Conservation (phyloP, 768 basidiomycete species). For the Serendipita sp. region DNA sequence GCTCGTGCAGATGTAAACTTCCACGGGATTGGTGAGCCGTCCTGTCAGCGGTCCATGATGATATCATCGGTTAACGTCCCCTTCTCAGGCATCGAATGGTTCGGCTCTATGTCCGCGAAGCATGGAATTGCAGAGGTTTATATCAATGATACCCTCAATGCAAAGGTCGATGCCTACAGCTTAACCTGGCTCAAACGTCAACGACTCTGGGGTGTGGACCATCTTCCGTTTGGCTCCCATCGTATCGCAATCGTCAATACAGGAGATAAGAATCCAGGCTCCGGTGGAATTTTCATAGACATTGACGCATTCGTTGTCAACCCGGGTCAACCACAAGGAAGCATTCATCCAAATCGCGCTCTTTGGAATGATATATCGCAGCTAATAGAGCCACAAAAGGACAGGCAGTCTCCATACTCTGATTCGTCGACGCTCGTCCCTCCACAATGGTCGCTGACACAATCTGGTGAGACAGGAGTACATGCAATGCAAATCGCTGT, state of each 20-base stretch:
- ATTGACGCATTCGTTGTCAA: conserved; percentile 58
- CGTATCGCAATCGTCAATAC: conserved; percentile 47
- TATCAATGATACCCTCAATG: conserved; percentile 36
- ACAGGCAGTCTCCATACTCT: background rate
- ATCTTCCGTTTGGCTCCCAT: conserved; percentile 37
- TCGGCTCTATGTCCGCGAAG: conserved; percentile 38
- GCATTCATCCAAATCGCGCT: conserved; percentile 4
- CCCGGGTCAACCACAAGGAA: conserved; percentile 17
- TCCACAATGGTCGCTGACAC: conserved; percentile 37
- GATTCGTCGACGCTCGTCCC: background rate
- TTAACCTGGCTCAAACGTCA: conserved; percentile 32
- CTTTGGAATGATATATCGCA: background rate
- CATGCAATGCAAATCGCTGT: conserved; percentile 62
- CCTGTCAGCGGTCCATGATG: background rate
- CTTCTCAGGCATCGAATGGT: conserved; percentile 52
- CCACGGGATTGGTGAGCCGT: conserved; percentile 1
- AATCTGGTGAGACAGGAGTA: conserved; percentile 58
- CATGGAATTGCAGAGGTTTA: conserved; percentile 44
- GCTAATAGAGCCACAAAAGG: background rate
- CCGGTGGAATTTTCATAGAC: conserved; percentile 27
- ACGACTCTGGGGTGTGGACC: conserved; percentile 45
- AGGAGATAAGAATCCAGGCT: conserved; percentile 24
- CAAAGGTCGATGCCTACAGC: conserved; percentile 32
- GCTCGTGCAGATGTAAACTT: conserved; percentile 8
- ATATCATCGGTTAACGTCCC: no score